Conservation (phyloP, 2,329 filamentous ascomycete genomes). For the Calonectria fujianensis region DNA sequence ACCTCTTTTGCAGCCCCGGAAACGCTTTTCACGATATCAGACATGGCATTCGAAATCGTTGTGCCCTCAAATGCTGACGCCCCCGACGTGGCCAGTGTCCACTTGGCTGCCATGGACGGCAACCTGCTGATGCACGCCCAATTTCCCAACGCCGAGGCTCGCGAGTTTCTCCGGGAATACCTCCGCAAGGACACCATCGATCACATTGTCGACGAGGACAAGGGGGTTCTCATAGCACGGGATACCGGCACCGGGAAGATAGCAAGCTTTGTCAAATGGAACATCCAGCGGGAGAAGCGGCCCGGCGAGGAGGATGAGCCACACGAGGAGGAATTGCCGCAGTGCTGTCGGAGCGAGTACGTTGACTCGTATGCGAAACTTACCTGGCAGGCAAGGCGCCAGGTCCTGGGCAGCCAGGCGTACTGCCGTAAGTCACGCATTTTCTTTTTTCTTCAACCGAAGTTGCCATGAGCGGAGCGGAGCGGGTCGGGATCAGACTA, state of each 20-base stretch:
- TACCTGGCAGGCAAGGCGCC: conserved; percentile 57
- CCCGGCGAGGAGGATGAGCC: conserved; percentile 42
- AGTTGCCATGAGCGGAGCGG: conserved; percentile 23
- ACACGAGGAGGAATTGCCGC: conserved; percentile 57
- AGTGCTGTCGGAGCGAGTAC: conserved; percentile 55
- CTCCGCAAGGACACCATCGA: conserved; percentile 57
- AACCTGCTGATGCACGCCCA: conserved; percentile 64
- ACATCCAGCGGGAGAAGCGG: conserved; percentile 52
- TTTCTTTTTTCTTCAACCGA: conserved; percentile 27
- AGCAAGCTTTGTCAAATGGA: conserved; percentile 62
- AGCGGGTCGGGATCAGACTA: conserved; percentile 19
- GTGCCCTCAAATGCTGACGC: conserved; percentile 54
- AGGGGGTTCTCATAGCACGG: conserved; percentile 60
- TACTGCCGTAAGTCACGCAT: conserved; percentile 62
- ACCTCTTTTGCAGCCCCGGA: conserved; percentile 30
- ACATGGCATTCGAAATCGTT: conserved; percentile 56
- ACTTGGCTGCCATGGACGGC: conserved; percentile 62
- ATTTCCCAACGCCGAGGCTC: conserved; percentile 60
- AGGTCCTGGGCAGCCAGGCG: conserved; percentile 54
- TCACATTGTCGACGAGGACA: conserved; percentile 53
- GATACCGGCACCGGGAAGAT: conserved; percentile 55
- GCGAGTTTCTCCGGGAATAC: conserved; percentile 56
- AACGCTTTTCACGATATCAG: not conserved
- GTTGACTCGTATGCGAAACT: conserved; percentile 59
- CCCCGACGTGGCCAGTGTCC: conserved; percentile 55